Percentiles rank a stretch among this genome's conserved stretches.
These are phyloP conservation scores for Hippophae rhamnoides DNA, from an alignment of 306 rosid species.

Conservation along the genomic window DNA sequence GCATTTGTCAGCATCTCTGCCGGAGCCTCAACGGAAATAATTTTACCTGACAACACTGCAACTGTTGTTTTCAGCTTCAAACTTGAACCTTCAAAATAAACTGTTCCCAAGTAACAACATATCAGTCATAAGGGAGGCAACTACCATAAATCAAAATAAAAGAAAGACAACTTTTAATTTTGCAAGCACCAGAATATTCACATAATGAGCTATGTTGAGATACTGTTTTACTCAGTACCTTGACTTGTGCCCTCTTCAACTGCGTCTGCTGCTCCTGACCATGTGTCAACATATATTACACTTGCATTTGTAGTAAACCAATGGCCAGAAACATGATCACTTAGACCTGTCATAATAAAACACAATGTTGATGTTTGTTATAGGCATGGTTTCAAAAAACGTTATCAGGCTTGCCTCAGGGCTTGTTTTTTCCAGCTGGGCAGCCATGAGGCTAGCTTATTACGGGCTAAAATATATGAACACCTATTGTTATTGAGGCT, in stretches of 20 bases:
- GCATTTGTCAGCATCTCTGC: conserved; percentile 70
- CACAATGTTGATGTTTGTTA: background rate
- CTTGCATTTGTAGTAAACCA: conserved; percentile 66
- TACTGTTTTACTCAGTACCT: conserved; percentile 38
- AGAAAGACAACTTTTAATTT: background rate
- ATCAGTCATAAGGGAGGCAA: conserved; percentile 8
- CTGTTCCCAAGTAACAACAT: conserved; percentile 42
- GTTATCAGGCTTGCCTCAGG: too few relatives aligned
- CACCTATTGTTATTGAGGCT: too few relatives aligned
- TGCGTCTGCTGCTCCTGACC: conserved; percentile 65
- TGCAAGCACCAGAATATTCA: background rate
- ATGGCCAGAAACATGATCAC: conserved; percentile 58
- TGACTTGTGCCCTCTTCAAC: conserved; percentile 75
- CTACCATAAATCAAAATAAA: conserved; percentile 13
- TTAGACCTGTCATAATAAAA: conserved; percentile 43
- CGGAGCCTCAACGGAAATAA: conserved; percentile 69
- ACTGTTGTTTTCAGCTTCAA: conserved; percentile 56
- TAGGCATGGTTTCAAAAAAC: too few relatives aligned
- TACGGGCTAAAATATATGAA: too few relatives aligned
- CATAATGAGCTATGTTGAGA: conserved; percentile 1
- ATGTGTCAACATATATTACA: conserved; percentile 50
- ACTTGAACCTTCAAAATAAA: conserved; percentile 48
- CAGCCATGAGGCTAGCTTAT: too few relatives aligned
- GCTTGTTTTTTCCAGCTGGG: too few relatives aligned
- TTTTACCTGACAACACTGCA: conserved; percentile 41